Base-by-base conservation (phyloP, 2,329 filamentous ascomycete species). In the Fonsecaea multimorphosa region DNA sequence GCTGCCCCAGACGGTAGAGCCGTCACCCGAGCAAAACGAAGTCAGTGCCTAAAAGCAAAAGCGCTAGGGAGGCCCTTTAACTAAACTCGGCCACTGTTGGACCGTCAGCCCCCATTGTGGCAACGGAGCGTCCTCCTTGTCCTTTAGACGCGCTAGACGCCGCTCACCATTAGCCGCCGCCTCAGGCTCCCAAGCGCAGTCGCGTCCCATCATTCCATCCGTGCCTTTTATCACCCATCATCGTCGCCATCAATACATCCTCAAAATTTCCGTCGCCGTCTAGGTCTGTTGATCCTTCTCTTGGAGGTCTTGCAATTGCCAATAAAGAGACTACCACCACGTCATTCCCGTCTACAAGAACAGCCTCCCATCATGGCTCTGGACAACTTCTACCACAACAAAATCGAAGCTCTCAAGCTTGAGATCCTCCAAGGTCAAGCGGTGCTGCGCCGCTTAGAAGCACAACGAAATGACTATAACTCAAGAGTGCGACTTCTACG, bases 391-490 rank as follows among this genome's bases (percentile, higher is more conserved):
- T 99, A 96, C 81, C 92, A 95, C 83, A 98, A 98, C 86, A 99
- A 99, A 86, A 98, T 98, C 83, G 95, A 99, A 91, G 89, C 91
- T 79, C 97, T 98, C 91, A 98, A 98, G 90, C 93, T 99, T 79
- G 94, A 99, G 87, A 99, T 99, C 79, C 94, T 99, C 79, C 94
- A 98, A 82, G 94, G 95, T 63, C 95, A 99, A 83, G 94, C 95
- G 63, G 93, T 97, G 65, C 85, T 99, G 69, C 91, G 95, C 73
- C 89, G 95, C 77, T 87, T 99, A 74, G 95, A 99, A 85, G 95
- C 95, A 73, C 96, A 99, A 81, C 89, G 95, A 73, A 99, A 99
- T 77, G 95, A 99, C 82, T 98, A 98, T 86, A 99, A 99, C 84
- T 98, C 95, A 67, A 89, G 95, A 77, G 95, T 99, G 75, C 91